Evolutionary conservation across 495 filamentous ascomycete genomes (phyloP), one percentile per base, ranked within the genome.

Genomic region (Trichoderma erinaceum): DNA sequence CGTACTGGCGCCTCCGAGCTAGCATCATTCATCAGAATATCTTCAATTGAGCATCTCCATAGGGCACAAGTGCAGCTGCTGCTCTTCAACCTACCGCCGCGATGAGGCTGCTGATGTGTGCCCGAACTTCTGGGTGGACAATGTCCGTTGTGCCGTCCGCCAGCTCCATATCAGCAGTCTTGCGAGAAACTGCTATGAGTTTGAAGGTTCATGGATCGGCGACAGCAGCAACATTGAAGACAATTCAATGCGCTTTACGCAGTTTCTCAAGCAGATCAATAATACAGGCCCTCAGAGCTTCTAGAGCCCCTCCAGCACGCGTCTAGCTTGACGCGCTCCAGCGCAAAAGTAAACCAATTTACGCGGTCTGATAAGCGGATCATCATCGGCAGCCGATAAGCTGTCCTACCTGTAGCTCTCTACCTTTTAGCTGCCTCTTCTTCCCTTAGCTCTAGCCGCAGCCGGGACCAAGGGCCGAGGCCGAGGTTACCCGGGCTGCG

Each of bases 81-180:
- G 16, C 64, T 29, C 35, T 23, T 66, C 35, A 15, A 89, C 90
- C 75, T 85, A 97, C 93, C 68, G 93, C 94, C 69, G 91, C 91
- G 68, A 96, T 91, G 66, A 98, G 86, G 79, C 90, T 94, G 79
- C 90, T 93, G 72, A 98, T 88, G 80, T 97, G 88, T 35, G 91
- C 91, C 71, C 92, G 89, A 71, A 96, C 92, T 76, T 97, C 90
- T 68, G 92, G 91, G 75, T 97, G 92, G 41, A 95, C 85, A 61
- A 87, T 80, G 74, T 85, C 84, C 71, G 72, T 82, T 70, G 69
- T 79, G 73, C 73, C 79, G 63, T 86, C 81, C 69, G 74, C 73
- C 68, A 81, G 75, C 73, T 85, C 82, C 83, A 85, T 86, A 48
- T 74, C 77, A 71, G 68, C 43, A 23, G 64, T 12, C 43, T 41